These are phyloP conservation scores for Lodderomyces margitis DNA, from an alignment of 1,139 yeast species.

Conservation along the genomic window DNA sequence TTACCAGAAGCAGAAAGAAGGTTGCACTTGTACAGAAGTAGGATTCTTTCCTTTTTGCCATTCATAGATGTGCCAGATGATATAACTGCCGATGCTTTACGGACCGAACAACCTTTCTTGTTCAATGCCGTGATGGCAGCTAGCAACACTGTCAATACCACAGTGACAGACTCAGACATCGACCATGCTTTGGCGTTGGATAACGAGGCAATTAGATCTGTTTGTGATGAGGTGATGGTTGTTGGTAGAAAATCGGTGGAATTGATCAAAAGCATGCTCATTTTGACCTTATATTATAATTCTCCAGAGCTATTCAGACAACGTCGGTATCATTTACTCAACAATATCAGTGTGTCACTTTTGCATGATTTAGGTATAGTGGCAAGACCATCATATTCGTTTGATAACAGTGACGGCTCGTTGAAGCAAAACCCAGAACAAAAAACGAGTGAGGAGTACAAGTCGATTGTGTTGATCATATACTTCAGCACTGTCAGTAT, in stretches of 20 bases:
- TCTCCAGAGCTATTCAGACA: constrained; percentile 80
- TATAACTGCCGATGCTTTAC: constrained; percentile 45
- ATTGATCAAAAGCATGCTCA: constrained; percentile 57
- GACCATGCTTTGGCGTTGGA: constrained; percentile 46
- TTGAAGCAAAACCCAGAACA: constrained; percentile 18
- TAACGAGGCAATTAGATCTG: constrained; percentile 54
- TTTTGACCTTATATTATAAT: constrained; percentile 76
- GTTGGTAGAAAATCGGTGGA: constrained; percentile 74
- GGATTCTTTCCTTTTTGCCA: constrained; percentile 47
- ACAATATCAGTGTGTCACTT: constrained; percentile 64
- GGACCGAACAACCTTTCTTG: constrained; percentile 54
- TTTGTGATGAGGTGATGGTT: constrained; percentile 63
- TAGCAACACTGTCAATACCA: constrained; percentile 44
- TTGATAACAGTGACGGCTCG: constrained; percentile 35
- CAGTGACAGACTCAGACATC: constrained; percentile 23
- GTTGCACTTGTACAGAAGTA: constrained; percentile 39
- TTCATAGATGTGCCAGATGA: constrained; percentile 50
- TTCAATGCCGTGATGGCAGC: constrained; percentile 66
- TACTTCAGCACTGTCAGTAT: constrained; percentile 53
- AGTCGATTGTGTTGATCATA: constrained; percentile 45
- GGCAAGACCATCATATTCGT: constrained; percentile 42
- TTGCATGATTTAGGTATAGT: constrained; percentile 76
- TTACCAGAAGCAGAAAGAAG: constrained; percentile 50
- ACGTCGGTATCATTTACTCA: constrained; percentile 71
- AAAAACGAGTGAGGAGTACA: constrained; percentile 19